phyloP scores from a whole-genome alignment of 768 basidiomycete genomes.

The Pleurotus citrinopileatus region DNA sequence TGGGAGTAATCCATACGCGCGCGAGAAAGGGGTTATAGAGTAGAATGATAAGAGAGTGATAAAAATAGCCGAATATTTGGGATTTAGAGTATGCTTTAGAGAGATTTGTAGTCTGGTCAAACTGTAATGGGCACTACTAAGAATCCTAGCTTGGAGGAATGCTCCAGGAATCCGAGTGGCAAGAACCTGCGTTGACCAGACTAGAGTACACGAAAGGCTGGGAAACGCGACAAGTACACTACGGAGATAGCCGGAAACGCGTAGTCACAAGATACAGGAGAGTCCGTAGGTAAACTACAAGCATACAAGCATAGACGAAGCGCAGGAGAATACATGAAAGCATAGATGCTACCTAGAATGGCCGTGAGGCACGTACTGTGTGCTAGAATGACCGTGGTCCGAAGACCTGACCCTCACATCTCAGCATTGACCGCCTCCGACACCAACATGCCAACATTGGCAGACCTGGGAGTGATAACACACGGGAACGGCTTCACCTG shows the following conservation, averaged over 20 bases:
- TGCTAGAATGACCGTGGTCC: background rate
- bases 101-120: background rate
- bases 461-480: slow-evolving; percentile 19
- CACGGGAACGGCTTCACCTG: slow-evolving; percentile 26
- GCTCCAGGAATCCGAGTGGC: background rate
- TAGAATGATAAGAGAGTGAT: background rate
- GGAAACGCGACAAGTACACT: no score
- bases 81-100: background rate
- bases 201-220: no score
- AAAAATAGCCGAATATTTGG: background rate
- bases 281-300: no score
- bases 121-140: background rate
- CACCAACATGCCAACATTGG: slow-evolving; percentile 5
- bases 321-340: no score
- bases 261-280: no score
- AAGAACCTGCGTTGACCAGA: no score
- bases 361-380: background rate
- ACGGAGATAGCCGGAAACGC: no score
- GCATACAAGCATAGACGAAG: no score
- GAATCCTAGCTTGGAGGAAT: background rate
- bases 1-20: background rate
- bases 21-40: background rate
- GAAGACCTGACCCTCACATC: background rate
- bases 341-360: no score
- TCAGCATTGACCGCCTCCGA: no score